Evolutionary conservation across 208 protist genomes (phyloP).

Genomic region (Giardia duodenalis): DNA sequence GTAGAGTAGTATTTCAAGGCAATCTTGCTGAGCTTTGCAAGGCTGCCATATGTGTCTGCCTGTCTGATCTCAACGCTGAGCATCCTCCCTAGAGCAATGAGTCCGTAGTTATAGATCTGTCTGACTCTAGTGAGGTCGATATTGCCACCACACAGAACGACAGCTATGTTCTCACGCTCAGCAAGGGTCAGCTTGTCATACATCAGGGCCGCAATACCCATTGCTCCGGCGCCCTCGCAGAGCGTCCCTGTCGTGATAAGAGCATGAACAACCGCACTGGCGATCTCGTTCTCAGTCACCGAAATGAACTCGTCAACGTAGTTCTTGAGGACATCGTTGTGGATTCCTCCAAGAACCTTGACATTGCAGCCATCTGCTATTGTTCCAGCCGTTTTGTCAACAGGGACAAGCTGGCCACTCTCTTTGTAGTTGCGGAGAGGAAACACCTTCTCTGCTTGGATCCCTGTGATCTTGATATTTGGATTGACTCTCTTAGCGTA

Average conservation of each 20-base stretch:
- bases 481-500: neutral
- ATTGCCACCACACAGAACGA: conserved; percentile 24
- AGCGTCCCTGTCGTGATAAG: conserved; percentile 18
- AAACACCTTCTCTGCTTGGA: neutral
- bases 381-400: neutral
- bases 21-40: no score
- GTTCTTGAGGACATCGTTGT: neutral
- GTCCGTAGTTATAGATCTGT: neutral
- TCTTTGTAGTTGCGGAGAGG: neutral
- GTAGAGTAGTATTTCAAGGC: no score
- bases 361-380: conserved; percentile 32
- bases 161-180: neutral
- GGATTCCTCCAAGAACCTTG: neutral
- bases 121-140: neutral
- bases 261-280: neutral
- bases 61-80: neutral
- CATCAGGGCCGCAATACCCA: conserved; percentile 16
- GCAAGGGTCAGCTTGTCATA: neutral
- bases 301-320: conserved; percentile 22
- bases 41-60: no score
- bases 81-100: neutral
- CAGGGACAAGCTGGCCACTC: neutral
- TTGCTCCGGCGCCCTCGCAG: conserved; percentile 25
- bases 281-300: conserved; percentile 28
- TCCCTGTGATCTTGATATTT: conserved; percentile 30